Conservation (phyloP, 768 basidiomycete genomes). For the Agrocybe chaxingu region DNA sequence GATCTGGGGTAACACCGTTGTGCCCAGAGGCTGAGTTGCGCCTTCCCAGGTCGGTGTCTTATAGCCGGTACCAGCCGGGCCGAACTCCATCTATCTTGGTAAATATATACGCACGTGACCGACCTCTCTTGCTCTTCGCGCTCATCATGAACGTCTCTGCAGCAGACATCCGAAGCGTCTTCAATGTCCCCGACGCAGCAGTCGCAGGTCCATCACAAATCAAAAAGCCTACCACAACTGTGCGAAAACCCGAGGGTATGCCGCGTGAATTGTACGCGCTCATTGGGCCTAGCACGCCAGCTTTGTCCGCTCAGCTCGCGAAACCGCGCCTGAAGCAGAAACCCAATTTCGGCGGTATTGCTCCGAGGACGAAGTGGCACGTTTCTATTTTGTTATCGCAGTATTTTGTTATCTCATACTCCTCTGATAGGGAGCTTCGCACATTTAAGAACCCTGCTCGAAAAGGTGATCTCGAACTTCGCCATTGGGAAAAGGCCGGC, state of each 20-base stretch:
- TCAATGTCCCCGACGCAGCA: conserved; percentile 54
- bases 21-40: too few relatives aligned
- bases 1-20: too few relatives aligned
- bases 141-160: conserved; percentile 63
- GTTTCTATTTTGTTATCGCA: conserved; percentile 7
- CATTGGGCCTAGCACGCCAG: conserved; percentile 91
- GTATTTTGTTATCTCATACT: not conserved
- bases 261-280: conserved; percentile 90
- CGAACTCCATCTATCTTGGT: too few relatives aligned
- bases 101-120: conserved; percentile 19
- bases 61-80: too few relatives aligned
- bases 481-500: conserved; percentile 79
- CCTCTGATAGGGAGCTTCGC: conserved; percentile 66
- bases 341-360: conserved; percentile 61
- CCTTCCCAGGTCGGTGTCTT: too few relatives aligned
- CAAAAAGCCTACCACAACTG: conserved; percentile 40
- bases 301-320: conserved; percentile 73
- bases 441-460: conserved; percentile 73
- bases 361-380: conserved; percentile 69
- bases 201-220: conserved; percentile 42
- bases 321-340: conserved; percentile 87
- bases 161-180: conserved; percentile 81
- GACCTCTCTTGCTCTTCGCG: conserved; percentile 9
- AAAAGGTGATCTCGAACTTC: conserved; percentile 61
- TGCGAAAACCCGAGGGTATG: conserved; percentile 84